Conservation (phyloP, 2,329 filamentous ascomycete species). For the Phoma sp. region DNA sequence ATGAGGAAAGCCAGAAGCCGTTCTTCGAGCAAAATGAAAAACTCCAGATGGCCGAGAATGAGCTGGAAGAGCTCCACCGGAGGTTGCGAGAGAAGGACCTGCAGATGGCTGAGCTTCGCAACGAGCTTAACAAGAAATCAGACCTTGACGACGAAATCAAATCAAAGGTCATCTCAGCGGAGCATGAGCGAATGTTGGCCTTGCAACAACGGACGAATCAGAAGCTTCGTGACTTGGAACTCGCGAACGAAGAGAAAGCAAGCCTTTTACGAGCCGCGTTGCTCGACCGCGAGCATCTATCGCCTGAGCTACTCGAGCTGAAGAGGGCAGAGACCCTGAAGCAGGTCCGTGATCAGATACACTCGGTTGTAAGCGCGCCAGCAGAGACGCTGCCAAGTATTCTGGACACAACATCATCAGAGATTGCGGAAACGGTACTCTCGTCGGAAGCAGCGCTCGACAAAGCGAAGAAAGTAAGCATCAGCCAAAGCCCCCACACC, state of each 20-base stretch:
- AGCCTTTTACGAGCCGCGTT: constrained; percentile 44
- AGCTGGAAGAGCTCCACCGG: constrained; percentile 46
- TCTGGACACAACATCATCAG: constrained; percentile 40
- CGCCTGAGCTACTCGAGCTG: constrained; percentile 42
- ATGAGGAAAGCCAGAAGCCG: constrained; percentile 47
- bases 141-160: constrained; percentile 42
- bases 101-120: constrained; percentile 46
- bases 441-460: constrained; percentile 46
- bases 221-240: constrained; percentile 44
- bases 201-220: constrained; percentile 46
- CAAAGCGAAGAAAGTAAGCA: constrained; percentile 49
- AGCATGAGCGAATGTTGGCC: constrained; percentile 45
- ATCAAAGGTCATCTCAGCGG: constrained; percentile 39
- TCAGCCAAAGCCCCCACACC: constrained; percentile 33
- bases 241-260: constrained; percentile 46
- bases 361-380: constrained; percentile 40
- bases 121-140: constrained; percentile 47
- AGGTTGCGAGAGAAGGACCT: constrained; percentile 46
- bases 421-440: constrained; percentile 46
- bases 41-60: constrained; percentile 44
- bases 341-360: constrained; percentile 44
- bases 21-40: constrained; percentile 51
- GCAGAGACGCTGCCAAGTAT: constrained; percentile 41
- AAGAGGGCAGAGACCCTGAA: constrained; percentile 43
- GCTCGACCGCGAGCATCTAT: constrained; percentile 43